Conservation (phyloP, 2,329 filamentous ascomycete species). For the Curvularia hawaiiensis region DNA sequence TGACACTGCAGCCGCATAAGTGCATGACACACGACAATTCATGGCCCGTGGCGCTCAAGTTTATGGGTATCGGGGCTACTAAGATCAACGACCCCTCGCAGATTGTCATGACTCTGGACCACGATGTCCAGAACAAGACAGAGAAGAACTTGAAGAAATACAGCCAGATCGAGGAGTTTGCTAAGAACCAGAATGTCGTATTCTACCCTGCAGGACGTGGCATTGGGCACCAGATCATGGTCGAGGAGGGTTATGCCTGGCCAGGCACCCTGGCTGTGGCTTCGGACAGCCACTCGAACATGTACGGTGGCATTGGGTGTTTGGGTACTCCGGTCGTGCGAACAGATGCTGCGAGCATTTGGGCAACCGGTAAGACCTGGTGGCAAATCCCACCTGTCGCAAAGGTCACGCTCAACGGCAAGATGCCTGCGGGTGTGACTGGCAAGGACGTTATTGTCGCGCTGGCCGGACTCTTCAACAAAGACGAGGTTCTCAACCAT, state of each 20-base stretch:
- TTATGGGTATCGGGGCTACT: constrained; percentile 80
- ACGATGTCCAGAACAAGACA: constrained; percentile 84
- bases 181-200: constrained; percentile 73
- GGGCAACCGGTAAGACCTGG: constrained; percentile 83
- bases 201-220: constrained; percentile 79
- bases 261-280: constrained; percentile 84
- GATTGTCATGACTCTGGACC: constrained; percentile 83
- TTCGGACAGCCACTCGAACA: constrained; percentile 77
- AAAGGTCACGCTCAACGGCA: constrained; percentile 76
- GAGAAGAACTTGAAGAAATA: constrained; percentile 85
- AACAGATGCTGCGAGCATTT: constrained; percentile 86
- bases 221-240: constrained; percentile 92
- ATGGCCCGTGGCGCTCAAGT: constrained; percentile 77
- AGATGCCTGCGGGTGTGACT: constrained; percentile 77
- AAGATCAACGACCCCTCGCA: constrained; percentile 73
- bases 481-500: constrained; percentile 89
- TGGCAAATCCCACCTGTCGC: constrained; percentile 87
- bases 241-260: constrained; percentile 85
- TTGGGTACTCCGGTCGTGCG: constrained; percentile 82
- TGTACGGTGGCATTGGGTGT: constrained; percentile 80
- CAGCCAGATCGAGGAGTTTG: constrained; percentile 79
- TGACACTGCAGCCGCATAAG: constrained; percentile 71
- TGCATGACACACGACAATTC: constrained; percentile 91
- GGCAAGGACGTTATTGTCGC: constrained; percentile 96
- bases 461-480: constrained; percentile 83